Percentiles rank a stretch among this genome's conserved stretches.
phyloP scores from a whole-genome alignment of 1,139 yeast species.

The Kurtzmaniella natalensis region DNA sequence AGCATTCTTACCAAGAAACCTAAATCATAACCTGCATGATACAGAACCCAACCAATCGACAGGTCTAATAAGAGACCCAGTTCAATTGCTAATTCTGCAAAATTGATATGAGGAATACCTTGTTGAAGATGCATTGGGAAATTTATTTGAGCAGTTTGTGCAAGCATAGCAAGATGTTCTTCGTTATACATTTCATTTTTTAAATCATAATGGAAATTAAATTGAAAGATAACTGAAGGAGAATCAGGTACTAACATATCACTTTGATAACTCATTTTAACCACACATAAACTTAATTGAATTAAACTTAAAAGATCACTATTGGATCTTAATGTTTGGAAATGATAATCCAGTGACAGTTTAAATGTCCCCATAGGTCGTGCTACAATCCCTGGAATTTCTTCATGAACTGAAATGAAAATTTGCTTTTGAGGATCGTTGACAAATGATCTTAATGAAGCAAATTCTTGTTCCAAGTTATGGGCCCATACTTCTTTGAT shows the following conservation, averaged over 20 bases:
- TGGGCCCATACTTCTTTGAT: constrained; percentile 79
- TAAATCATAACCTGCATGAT: constrained; percentile 92
- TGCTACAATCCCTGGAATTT: constrained; percentile 94
- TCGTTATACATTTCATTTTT: constrained; percentile 78
- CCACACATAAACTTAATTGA: constrained; percentile 82
- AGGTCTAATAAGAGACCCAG: constrained; percentile 79
- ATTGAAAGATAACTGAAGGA: constrained; percentile 86
- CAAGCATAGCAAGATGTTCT: constrained; percentile 61
- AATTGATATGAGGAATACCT: constrained; percentile 77
- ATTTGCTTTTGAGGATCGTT: constrained; percentile 54
- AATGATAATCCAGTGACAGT: constrained; percentile 88
- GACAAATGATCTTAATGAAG: constrained; percentile 63
- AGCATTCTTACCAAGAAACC: constrained; percentile 82
- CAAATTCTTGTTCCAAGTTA: constrained; percentile 80
- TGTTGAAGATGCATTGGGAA: constrained; percentile 68
- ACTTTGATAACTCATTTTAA: constrained; percentile 71
- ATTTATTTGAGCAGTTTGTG: constrained; percentile 81
- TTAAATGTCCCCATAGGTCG: constrained; percentile 96
- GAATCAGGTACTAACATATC: constrained; percentile 37
- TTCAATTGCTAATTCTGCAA: constrained; percentile 81
- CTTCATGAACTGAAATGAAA: constrained; percentile 77
- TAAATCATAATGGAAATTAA: constrained; percentile 81
- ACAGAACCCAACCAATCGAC: constrained; percentile 81
- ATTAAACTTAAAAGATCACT: constrained; percentile 82
- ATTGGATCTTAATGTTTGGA: constrained; percentile 89